Evolutionary conservation across 2,329 filamentous ascomycete species (phyloP).

Genomic region (Penicillium concentricum): DNA sequence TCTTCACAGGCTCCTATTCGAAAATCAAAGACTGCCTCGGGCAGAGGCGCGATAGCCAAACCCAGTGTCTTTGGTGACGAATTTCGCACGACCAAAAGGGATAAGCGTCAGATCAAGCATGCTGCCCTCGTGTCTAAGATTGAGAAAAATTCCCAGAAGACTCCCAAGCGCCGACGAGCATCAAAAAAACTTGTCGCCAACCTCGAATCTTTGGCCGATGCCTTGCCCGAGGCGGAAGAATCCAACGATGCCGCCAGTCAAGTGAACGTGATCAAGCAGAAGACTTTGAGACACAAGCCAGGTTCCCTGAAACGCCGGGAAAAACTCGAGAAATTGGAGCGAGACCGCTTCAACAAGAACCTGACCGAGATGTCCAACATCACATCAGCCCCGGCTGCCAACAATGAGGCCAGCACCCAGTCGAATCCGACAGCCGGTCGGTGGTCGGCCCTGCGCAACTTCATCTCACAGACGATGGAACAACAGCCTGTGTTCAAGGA

Average conservation of each 20-base stretch:
- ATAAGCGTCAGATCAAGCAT: slow-evolving; percentile 81
- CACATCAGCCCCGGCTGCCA: slow-evolving; percentile 25
- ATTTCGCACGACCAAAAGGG: slow-evolving; percentile 73
- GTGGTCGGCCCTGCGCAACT: slow-evolving; percentile 79
- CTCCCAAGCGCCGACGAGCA: slow-evolving; percentile 65
- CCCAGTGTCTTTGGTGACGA: slow-evolving; percentile 30
- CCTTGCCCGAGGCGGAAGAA: slow-evolving; percentile 64
- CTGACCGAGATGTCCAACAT: slow-evolving; percentile 68
- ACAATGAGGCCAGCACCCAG: slow-evolving; percentile 17
- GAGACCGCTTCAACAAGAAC: slow-evolving; percentile 78
- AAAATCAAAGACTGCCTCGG: slow-evolving; percentile 15
- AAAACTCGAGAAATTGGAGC: slow-evolving; percentile 74
- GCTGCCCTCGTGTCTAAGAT: slow-evolving; percentile 76
- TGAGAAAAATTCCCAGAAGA: slow-evolving; percentile 58
- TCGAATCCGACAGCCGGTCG: slow-evolving; percentile 53
- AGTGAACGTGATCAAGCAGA: slow-evolving; percentile 70
- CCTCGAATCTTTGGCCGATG: slow-evolving; percentile 74
- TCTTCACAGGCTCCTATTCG: slow-evolving; percentile 29
- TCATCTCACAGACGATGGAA: slow-evolving; percentile 86
- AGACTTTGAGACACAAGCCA: slow-evolving; percentile 70
- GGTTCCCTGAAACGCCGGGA: slow-evolving; percentile 84
- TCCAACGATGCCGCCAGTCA: slow-evolving; percentile 49
- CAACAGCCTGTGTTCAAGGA: slow-evolving; percentile 72
- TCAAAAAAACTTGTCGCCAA: slow-evolving; percentile 76
- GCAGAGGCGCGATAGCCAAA: slow-evolving; percentile 15